phyloP scores from a whole-genome alignment of 2,329 filamentous ascomycete species.

The Aspergillus pseudoviridinutans region DNA sequence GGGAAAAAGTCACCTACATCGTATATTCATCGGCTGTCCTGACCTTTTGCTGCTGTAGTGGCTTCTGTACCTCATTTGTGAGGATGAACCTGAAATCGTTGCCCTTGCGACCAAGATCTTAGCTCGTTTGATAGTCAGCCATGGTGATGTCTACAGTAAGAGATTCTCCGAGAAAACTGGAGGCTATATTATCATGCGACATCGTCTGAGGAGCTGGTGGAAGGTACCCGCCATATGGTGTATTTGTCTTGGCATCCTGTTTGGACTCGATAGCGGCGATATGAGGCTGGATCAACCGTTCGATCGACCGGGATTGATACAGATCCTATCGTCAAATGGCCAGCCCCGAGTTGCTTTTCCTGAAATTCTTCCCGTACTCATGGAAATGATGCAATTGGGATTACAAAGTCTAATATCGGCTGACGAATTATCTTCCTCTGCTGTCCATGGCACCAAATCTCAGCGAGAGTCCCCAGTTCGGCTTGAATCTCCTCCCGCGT shows the following conservation, averaged over 20 bases:
- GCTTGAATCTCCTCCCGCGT: constrained; percentile 10
- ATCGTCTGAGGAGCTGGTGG: constrained; percentile 84
- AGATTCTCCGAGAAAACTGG: constrained; percentile 85
- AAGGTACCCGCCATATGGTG: constrained; percentile 79
- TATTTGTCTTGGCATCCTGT: constrained; percentile 81
- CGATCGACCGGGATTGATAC: constrained; percentile 68
- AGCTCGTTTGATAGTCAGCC: constrained; percentile 74
- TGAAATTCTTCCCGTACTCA: constrained; percentile 75
- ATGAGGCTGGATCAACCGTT: constrained; percentile 71
- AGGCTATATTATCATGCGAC: constrained; percentile 81
- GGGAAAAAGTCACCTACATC: constrained; percentile 16
- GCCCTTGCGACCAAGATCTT: constrained; percentile 78
- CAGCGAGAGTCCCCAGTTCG: constrained; percentile 10
- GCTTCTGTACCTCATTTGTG: constrained; percentile 85
- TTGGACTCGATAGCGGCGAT: constrained; percentile 73
- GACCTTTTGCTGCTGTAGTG: constrained; percentile 53
- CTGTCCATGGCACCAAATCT: constrained; percentile 19
- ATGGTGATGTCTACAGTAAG: constrained; percentile 74
- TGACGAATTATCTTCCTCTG: constrained; percentile 57
- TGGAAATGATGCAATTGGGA: constrained; percentile 81
- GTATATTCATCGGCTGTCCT: background rate
- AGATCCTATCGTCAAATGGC: constrained; percentile 60
- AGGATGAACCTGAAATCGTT: constrained; percentile 79
- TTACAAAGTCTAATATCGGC: constrained; percentile 62
- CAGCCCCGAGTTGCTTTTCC: constrained; percentile 66